Evolutionary conservation across 495 filamentous ascomycete species (phyloP), one percentile per base, ranked within the genome.

Genomic region (Aspergillus ostianus): DNA sequence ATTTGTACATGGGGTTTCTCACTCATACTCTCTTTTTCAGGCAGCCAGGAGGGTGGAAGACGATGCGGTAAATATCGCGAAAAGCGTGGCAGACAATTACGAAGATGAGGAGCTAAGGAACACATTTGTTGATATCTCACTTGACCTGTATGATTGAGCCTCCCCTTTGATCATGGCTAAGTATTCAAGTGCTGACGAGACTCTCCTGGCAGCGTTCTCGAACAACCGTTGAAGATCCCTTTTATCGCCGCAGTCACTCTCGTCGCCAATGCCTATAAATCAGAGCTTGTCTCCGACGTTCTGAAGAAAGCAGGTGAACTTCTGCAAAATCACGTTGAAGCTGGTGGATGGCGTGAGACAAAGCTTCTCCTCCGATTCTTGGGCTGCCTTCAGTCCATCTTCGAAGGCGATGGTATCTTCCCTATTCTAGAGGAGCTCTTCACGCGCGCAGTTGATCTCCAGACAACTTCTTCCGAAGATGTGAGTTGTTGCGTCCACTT

Each of bases 141-240:
- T 93, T 51, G 89, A 91, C 69, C 80, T 98, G 87, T 89, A 73
- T 53, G 84, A 76, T 48, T 64, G 49, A 26, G 46, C n/a, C 52
- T 36, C 26, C 13, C 44, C 18, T 51, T 50, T 36, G 36, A 23
- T 46, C 15, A 23, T 21, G 12, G 9, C 20, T 45, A 47, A 13
- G 29, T 45, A 23, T 51, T 46, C 23, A n/a, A 17, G 29, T 41
- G 44, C 62, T 64, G 41, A 64, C 46, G 13, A 18, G 21, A 15
- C 46, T 3, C 10, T 36, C 44, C 7, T 36, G 45, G 18, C 44
- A 84, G 80, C 47, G 79, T 87, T 47, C 66, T 92, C 20, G 94
- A 99, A 74, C 94, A 99, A 73, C 93, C 95, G 0, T 87, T 99
- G 73, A 97, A 97, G 77, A 93, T 92, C 54, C 95, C 94, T 2